Evolutionary conservation across 1,139 yeast species (phyloP).

Genomic region (Zhuliangozyma parablackwelliae): DNA sequence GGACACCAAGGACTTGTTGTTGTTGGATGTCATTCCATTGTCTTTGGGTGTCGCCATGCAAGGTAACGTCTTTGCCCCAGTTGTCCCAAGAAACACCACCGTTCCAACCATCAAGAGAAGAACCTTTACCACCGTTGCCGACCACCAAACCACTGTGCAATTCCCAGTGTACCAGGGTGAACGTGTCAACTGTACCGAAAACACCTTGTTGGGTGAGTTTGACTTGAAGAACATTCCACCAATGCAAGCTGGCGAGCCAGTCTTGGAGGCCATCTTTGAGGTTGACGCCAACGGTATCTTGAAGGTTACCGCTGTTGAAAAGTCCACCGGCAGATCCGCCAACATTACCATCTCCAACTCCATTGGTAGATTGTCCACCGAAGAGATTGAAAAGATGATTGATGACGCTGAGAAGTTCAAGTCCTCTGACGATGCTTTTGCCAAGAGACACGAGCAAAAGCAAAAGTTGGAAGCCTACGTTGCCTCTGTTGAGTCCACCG

Average conservation of each 20-base stretch:
- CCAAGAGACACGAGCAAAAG: conserved; percentile 99
- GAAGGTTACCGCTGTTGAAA: conserved; percentile 99
- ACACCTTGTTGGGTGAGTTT: conserved; percentile 99
- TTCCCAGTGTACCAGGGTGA: conserved; percentile 99
- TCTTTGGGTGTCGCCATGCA: conserved; percentile 99
- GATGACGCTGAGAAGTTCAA: conserved; percentile 98
- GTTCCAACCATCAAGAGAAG: conserved; percentile 99
- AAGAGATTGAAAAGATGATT: conserved; percentile 98
- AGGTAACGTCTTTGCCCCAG: conserved; percentile 98
- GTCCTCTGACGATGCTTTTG: conserved; percentile 98
- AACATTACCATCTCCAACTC: conserved; percentile 99
- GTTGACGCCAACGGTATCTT: conserved; percentile 99
- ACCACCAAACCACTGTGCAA: conserved; percentile 98
- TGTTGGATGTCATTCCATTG: conserved; percentile 97
- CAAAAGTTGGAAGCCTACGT: conserved; percentile 99
- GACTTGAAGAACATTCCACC: conserved; percentile 99
- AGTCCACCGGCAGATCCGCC: conserved; percentile 98
- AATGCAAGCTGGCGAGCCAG: conserved; percentile 99
- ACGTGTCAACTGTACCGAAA: conserved; percentile 99
- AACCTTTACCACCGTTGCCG: conserved; percentile 99
- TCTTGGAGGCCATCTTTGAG: conserved; percentile 98
- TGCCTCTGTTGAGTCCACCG: conserved; percentile 93
- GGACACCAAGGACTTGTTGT: conserved; percentile 94
- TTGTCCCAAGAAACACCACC: conserved; percentile 99
- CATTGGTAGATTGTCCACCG: conserved; percentile 96